Percentiles rank a stretch among this genome's conserved stretches.
These are phyloP conservation scores for Physaria fendleri DNA, from an alignment of 345 rosid genomes.

Conservation along the genomic window DNA sequence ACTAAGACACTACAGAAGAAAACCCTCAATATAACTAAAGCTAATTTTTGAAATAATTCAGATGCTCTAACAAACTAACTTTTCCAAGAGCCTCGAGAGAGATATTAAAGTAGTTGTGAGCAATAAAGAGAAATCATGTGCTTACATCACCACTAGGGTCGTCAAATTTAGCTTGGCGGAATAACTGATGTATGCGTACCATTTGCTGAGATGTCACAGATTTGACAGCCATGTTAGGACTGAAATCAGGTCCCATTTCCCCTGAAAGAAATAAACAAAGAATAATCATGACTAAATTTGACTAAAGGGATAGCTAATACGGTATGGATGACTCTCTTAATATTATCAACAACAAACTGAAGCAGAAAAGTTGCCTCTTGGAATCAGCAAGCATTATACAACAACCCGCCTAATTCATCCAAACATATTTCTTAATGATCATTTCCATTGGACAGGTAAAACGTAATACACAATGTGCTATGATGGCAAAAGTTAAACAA, in stretches of 20 bases:
- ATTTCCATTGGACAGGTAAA: neutral
- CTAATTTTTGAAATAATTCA: neutral
- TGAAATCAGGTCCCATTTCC: conserved; percentile 93
- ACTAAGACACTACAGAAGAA: conserved; percentile 69
- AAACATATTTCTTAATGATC: neutral
- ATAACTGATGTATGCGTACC: conserved; percentile 93
- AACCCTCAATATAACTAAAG: neutral
- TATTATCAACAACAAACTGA: neutral
- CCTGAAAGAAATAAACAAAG: conserved; percentile 39
- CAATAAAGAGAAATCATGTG: conserved; percentile 16
- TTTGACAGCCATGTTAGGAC: conserved; percentile 73
- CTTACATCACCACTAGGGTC: conserved; percentile 96
- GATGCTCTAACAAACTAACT: neutral
- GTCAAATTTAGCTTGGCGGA: conserved; percentile 97
- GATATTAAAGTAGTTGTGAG: conserved; percentile 9
- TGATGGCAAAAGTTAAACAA: neutral
- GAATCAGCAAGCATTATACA: conserved; percentile 1
- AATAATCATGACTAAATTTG: conserved; percentile 2
- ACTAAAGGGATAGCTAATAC: conserved; percentile 13
- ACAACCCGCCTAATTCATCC: neutral
- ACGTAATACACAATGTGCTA: neutral
- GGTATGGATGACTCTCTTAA: neutral
- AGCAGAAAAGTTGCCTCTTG: neutral
- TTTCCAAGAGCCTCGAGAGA: conserved; percentile 8
- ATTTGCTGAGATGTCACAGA: conserved; percentile 82